Base-by-base conservation (phyloP, 345 rosid genomes). In the Cochlearia excelsa region DNA sequence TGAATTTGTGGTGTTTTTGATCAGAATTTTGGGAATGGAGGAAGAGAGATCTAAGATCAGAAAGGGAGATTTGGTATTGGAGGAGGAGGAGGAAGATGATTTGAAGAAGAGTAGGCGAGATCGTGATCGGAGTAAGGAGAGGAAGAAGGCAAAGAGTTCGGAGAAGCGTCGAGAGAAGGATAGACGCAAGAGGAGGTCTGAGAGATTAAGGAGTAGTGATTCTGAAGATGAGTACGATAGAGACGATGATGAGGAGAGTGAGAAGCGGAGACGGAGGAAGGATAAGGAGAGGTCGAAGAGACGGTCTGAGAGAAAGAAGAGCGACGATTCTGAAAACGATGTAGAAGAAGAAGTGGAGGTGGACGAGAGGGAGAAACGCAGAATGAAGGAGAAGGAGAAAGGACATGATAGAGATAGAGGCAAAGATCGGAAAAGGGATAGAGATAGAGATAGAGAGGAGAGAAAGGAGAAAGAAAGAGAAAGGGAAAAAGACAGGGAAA, bases 81-180 rank as follows among this genome's bases (percentile, higher is more conserved):
- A 66, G 41, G 72, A 68, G 5, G 76, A 68, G 51, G 68, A 54
- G 26, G 67, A 66, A 6, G 64, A 67, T 61, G 92, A 77, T 70
- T 75, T 75, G 9, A 85, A 83, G 70, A 75, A 74, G 69, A 83
- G 59, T 51, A 80, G 71, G 31, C 84, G 80, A 27, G 79, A 77
- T 47, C 74, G 75, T 11, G 82, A 74, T 57, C 67, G 71, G 43
- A 81, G 79, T 46, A 72, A 68, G 61, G 88, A 80, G 56, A 69
- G 73, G 35, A 86, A 80, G 30, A 80, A 77, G 78, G 89, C 80
- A 46, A 78, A 71, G 50, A 75, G 61, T 40, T 65, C 69, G 28
- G 84, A 80, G 61, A 80, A 78, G 72, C 66, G 75, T 5, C 61
- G 75, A 6, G 80, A 50, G 9, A 67, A 63, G 67, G 74, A 67